Percentiles rank a stretch among this genome's conserved stretches.
phyloP scores from a whole-genome alignment of 2,329 filamentous ascomycete species.

The Nakataea oryzae region DNA sequence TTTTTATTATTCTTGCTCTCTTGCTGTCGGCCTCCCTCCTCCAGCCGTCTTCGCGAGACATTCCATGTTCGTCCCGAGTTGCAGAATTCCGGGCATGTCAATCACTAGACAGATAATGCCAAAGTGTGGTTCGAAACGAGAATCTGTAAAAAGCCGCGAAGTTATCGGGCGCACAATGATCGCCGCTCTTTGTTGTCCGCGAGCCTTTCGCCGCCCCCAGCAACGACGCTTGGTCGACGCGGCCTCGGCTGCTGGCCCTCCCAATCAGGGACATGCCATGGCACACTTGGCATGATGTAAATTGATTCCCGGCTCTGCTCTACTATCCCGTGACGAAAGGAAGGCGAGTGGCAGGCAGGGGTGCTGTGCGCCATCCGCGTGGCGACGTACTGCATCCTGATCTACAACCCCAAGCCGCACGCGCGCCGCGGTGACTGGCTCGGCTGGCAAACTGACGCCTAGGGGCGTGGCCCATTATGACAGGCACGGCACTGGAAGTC shows the following conservation, averaged over 20 bases:
- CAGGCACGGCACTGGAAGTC: neutral
- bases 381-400: no score
- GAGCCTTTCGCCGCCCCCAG: neutral
- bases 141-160: neutral
- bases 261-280: neutral
- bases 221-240: neutral
- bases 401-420: neutral
- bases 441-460: no score
- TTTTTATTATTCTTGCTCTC: no score
- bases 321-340: neutral
- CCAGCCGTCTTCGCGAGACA: neutral
- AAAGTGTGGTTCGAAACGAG: constrained; percentile 3
- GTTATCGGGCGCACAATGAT: neutral
- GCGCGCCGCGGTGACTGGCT: neutral
- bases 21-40: no score
- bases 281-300: neutral
- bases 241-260: neutral
- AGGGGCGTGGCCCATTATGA: no score
- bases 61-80: constrained; percentile 3
- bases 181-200: neutral
- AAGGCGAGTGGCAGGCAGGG: neutral
- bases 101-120: neutral
- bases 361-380: no score
- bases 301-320: neutral
- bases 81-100: constrained; percentile 6